Evolutionary conservation across 2,329 filamentous ascomycete genomes (phyloP).

Genomic region (Colletotrichum melonis): DNA sequence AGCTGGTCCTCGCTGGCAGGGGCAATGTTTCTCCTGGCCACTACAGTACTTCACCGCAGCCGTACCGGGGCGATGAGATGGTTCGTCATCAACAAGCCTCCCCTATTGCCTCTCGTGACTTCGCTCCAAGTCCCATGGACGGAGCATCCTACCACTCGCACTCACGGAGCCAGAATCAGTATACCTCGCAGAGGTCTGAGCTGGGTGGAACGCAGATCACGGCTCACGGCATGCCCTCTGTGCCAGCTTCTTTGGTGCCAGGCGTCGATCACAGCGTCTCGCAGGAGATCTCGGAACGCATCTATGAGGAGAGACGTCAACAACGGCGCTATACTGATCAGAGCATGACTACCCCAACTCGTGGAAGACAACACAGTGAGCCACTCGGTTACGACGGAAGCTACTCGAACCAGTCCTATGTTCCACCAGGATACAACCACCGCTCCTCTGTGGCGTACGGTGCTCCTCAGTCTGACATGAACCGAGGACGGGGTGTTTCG

Average conservation of each 20-base stretch:
- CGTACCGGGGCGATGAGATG: constrained; percentile 29
- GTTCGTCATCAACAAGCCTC: constrained; percentile 39
- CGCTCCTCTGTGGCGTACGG: constrained; percentile 53
- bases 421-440: constrained; percentile 57
- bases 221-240: constrained; percentile 56
- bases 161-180: constrained; percentile 44
- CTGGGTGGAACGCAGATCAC: constrained; percentile 48
- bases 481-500: constrained; percentile 49
- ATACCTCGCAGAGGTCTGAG: constrained; percentile 48
- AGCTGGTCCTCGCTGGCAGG: constrained; percentile 46
- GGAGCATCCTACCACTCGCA: constrained; percentile 43
- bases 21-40: constrained; percentile 45
- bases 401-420: constrained; percentile 45
- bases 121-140: constrained; percentile 46
- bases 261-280: constrained; percentile 68
- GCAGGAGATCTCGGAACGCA: constrained; percentile 68
- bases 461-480: constrained; percentile 40
- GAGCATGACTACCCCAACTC: constrained; percentile 53
- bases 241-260: constrained; percentile 70
- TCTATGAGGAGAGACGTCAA: constrained; percentile 64
- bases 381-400: constrained; percentile 24
- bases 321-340: constrained; percentile 57
- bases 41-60: constrained; percentile 41
- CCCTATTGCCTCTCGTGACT: constrained; percentile 48
- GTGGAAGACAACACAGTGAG: constrained; percentile 52